A percentile compares a stretch with the other conserved stretches of the same genome.
These are phyloP conservation scores for Trichophyton verrucosum DNA, from an alignment of 2,329 filamentous ascomycete genomes.

Conservation along the genomic window DNA sequence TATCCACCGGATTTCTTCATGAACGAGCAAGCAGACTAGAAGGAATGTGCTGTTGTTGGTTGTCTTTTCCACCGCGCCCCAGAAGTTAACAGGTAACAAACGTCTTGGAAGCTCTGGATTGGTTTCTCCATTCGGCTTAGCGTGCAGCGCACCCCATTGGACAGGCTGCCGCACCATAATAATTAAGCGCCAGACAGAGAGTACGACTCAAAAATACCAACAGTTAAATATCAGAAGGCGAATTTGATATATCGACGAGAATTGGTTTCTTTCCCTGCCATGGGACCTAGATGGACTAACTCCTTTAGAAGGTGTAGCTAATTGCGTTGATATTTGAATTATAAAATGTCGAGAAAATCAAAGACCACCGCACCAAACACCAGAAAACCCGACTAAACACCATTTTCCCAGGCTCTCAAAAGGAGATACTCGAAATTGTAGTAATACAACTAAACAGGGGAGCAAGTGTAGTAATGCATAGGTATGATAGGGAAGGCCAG, in stretches of 20 bases:
- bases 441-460: neutral
- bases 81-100: constrained; percentile 3
- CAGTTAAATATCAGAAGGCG: neutral
- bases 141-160: neutral
- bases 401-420: neutral
- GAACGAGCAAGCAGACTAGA: neutral
- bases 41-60: neutral
- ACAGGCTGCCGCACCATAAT: too few relatives aligned
- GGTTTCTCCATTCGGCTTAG: neutral
- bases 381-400: neutral
- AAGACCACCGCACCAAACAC: neutral
- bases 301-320: neutral
- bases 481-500: neutral
- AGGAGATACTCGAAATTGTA: neutral
- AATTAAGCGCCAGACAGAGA: too few relatives aligned
- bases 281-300: neutral
- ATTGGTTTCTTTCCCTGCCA: too few relatives aligned
- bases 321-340: neutral
- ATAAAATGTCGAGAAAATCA: neutral
- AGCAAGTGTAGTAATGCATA: neutral
- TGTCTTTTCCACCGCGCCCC: neutral
- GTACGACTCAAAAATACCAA: too few relatives aligned
- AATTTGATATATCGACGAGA: neutral
- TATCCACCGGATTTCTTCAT: neutral
- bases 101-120: neutral